Conservation (phyloP, 2,329 filamentous ascomycete species). For the Neocucurbitaria cava region DNA sequence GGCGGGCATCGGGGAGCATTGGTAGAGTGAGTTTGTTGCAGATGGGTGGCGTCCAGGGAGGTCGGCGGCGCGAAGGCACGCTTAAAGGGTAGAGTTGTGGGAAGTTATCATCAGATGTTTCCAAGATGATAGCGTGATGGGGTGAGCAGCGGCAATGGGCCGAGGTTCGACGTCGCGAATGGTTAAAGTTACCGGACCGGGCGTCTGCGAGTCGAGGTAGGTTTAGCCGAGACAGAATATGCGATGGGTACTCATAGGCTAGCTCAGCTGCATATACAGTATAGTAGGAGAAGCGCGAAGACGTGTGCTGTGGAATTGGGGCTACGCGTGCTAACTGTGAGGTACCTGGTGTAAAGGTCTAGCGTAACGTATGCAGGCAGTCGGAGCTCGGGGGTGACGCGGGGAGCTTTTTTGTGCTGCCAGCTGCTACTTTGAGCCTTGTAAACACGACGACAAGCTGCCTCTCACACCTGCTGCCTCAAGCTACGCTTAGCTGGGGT, state of each 20-base stretch:
- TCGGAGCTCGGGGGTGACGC: constrained; percentile 24
- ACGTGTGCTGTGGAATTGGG: too few species aligned
- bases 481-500: constrained; percentile 31
- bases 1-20: constrained; percentile 47
- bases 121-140: constrained; percentile 29
- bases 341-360: too few species aligned
- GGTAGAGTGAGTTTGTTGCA: constrained; percentile 2
- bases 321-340: not conserved
- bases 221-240: too few species aligned
- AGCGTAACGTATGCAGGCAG: too few species aligned
- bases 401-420: constrained; percentile 30
- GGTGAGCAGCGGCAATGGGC: constrained; percentile 25
- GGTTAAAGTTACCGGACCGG: not conserved
- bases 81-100: not conserved
- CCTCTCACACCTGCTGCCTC: constrained; percentile 14
- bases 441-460: constrained; percentile 15
- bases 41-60: constrained; percentile 1
- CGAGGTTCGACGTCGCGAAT: constrained; percentile 30
- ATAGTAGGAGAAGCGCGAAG: too few species aligned
- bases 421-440: not conserved
- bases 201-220: constrained; percentile 5
- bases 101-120: not conserved
- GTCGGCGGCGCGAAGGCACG: constrained; percentile 5
- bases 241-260: too few species aligned
- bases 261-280: too few species aligned